Evolutionary conservation across 2,329 filamentous ascomycete genomes (phyloP).

Genomic region (Sporothrix schenckii): DNA sequence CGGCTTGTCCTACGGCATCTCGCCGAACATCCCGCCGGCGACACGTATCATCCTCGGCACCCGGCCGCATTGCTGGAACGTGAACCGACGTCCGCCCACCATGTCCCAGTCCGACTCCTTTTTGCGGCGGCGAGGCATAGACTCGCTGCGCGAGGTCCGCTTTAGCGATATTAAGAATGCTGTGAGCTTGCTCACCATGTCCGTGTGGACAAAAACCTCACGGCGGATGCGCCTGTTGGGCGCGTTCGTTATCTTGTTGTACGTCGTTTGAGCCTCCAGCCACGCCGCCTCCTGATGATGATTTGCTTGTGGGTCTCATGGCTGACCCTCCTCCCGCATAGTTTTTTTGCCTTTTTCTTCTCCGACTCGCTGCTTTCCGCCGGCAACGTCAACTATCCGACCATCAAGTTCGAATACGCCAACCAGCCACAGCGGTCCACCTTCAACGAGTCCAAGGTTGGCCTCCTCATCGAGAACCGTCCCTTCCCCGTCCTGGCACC

Average conservation of each 20-base stretch:
- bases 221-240: conserved; percentile 43
- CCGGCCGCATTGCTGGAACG: not conserved
- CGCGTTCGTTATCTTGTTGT: conserved; percentile 43
- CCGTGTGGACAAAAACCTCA: conserved; percentile 43
- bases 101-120: conserved; percentile 32
- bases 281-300: not conserved
- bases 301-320: not conserved
- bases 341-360: conserved; percentile 28
- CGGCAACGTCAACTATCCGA: conserved; percentile 38
- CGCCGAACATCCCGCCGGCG: conserved; percentile 4
- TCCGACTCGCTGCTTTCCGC: conserved; percentile 29
- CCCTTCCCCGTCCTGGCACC: conserved; percentile 55
- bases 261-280: conserved; percentile 34
- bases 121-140: conserved; percentile 31
- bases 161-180: conserved; percentile 30
- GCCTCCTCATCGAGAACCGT: conserved; percentile 59
- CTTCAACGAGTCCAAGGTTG: conserved; percentile 57
- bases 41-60: conserved; percentile 4
- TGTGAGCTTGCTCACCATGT: conserved; percentile 34
- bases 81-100: not conserved
- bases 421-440: conserved; percentile 41
- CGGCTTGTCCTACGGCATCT: conserved; percentile 17
- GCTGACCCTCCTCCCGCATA: not conserved
- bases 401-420: conserved; percentile 44
- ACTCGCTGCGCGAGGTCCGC: conserved; percentile 31